A percentile compares a stretch with the other conserved stretches of the same genome.
These are phyloP conservation scores for Mucor saturninus DNA, from an alignment of 371 early-diverging fungal genomes.

Conservation along the genomic window DNA sequence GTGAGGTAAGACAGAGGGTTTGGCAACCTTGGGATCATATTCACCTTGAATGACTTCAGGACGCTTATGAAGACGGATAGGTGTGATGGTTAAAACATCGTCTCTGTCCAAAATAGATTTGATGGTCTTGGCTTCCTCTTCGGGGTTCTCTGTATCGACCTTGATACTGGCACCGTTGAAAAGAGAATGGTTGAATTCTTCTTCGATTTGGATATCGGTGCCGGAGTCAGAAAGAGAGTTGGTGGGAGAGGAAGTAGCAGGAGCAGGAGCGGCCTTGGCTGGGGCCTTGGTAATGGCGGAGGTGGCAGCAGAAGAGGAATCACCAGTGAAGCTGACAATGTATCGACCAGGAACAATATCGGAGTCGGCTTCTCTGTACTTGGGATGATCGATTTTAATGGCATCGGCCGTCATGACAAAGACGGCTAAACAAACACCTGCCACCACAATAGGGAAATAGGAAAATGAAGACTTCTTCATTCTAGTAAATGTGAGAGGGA, in stretches of 20 bases:
- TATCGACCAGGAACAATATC: constrained; percentile 39
- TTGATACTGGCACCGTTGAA: constrained; percentile 42
- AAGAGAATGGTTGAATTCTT: constrained; percentile 34
- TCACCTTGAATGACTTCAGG: constrained; percentile 19
- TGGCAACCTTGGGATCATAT: not conserved
- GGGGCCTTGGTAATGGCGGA: constrained; percentile 9
- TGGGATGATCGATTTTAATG: constrained; percentile 30
- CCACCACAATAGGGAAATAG: constrained; percentile 30
- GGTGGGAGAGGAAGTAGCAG: constrained; percentile 6
- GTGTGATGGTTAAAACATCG: constrained; percentile 35
- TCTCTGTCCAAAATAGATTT: constrained; percentile 27
- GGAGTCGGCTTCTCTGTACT: constrained; percentile 17
- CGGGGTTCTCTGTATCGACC: constrained; percentile 22
- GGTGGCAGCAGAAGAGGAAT: constrained; percentile 6
- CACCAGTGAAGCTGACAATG: constrained; percentile 31
- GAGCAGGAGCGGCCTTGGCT: no score
- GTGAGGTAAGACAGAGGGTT: constrained; percentile 34
- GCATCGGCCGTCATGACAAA: constrained; percentile 26
- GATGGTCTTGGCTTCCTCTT: constrained; percentile 14
- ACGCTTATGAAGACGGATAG: constrained; percentile 33
- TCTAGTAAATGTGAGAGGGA: not conserved
- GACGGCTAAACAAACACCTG: constrained; percentile 34
- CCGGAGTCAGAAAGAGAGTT: constrained; percentile 26
- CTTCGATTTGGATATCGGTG: constrained; percentile 27
- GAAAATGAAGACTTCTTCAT: constrained; percentile 30